These are phyloP conservation scores for Chlamydomonas sp. DNA, from an alignment of 139 green algal genomes.

Conservation along the genomic window DNA sequence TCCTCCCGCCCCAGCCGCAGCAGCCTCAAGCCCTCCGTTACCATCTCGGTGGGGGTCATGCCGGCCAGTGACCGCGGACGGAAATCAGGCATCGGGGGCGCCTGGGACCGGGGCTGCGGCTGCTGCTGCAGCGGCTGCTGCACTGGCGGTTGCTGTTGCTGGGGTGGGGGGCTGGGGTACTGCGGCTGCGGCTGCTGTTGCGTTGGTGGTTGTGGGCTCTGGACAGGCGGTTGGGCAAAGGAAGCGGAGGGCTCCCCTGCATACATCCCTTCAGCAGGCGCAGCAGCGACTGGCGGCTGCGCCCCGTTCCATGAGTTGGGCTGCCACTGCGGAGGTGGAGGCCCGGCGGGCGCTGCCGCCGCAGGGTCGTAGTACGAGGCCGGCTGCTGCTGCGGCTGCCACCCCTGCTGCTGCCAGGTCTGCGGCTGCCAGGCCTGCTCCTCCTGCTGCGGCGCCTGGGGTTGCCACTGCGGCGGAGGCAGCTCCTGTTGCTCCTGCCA, in stretches of 20 bases:
- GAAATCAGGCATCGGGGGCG: background rate
- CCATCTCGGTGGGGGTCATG: constrained; percentile 24
- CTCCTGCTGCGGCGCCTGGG: background rate
- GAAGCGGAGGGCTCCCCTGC: no score
- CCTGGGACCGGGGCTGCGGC: background rate
- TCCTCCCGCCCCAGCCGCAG: constrained; percentile 51
- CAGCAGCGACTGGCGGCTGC: no score
- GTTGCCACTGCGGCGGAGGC: background rate
- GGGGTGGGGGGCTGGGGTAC: no score
- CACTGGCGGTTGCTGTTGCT: background rate
- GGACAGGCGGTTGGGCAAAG: background rate
- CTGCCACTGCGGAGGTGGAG: no score
- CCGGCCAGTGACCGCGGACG: constrained; percentile 16
- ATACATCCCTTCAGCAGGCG: no score
- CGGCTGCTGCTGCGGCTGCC: no score
- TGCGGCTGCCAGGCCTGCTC: background rate
- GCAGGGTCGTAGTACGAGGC: no score
- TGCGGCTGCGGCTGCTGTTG: background rate
- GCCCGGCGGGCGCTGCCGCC: no score
- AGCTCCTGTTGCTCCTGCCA: background rate
- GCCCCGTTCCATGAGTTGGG: no score
- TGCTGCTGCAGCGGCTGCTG: background rate
- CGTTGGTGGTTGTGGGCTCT: background rate
- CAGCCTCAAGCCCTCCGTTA: constrained; percentile 47
- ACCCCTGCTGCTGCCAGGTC: background rate